These are phyloP conservation scores for Diaporthe humulicola DNA, from an alignment of 2,329 filamentous ascomycete genomes.

Conservation along the genomic window DNA sequence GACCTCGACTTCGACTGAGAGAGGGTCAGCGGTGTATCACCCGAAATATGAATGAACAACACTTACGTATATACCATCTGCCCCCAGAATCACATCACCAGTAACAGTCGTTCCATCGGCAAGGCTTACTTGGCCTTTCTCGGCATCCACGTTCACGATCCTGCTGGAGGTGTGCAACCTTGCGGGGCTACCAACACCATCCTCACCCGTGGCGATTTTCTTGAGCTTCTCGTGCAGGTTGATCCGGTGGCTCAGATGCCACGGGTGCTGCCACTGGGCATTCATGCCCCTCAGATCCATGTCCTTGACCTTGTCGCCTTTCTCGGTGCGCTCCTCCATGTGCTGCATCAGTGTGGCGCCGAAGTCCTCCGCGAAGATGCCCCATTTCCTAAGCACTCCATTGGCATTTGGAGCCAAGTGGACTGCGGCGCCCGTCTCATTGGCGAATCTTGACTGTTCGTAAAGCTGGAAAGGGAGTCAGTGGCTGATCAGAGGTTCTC, in stretches of 20 bases:
- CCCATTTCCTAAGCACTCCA: conserved; percentile 62
- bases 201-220: conserved; percentile 54
- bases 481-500: not conserved
- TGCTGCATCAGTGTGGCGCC: conserved; percentile 50
- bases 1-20: conserved; percentile 47
- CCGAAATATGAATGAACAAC: rapidly evolving
- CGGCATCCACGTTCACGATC: conserved; percentile 58
- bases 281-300: conserved; percentile 53
- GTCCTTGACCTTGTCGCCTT: conserved; percentile 44
- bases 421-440: conserved; percentile 72
- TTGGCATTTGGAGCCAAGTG: conserved; percentile 74
- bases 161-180: conserved; percentile 55
- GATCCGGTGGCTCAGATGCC: conserved; percentile 67
- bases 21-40: not conserved
- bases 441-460: conserved; percentile 68
- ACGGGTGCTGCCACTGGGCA: conserved; percentile 62
- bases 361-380: conserved; percentile 53
- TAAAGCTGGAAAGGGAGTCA: conserved; percentile 55
- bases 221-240: conserved; percentile 67
- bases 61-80: conserved; percentile 63
- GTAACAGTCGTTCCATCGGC: conserved; percentile 56
- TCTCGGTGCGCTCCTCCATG: conserved; percentile 42
- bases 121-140: conserved; percentile 55
- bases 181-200: conserved; percentile 51
- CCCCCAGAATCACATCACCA: conserved; percentile 65